phyloP scores from a whole-genome alignment of 306 rosid genomes.

The Acacia crassicarpa region DNA sequence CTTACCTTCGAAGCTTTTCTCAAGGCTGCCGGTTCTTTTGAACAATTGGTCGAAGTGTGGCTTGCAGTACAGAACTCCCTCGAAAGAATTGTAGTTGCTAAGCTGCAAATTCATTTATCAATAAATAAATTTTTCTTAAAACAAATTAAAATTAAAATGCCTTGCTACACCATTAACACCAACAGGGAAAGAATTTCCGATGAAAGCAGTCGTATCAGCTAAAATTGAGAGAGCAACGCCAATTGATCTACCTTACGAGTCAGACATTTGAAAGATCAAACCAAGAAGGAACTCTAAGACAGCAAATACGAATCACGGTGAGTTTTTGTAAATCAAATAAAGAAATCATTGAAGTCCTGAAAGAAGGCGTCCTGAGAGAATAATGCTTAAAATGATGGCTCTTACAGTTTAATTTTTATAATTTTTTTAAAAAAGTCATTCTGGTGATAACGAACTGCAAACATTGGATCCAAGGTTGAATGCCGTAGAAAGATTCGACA shows the following conservation, averaged over 20 bases:
- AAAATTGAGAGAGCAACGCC: not conserved
- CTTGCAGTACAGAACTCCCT: conserved; percentile 94
- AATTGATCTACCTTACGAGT: not conserved
- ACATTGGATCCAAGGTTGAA: not conserved
- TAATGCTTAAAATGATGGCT: too few species aligned
- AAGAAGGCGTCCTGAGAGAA: not conserved
- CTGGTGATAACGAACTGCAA: not conserved
- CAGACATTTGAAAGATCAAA: not conserved
- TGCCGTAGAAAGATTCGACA: not conserved
- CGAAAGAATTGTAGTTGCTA: conserved; percentile 97
- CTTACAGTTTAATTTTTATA: too few species aligned
- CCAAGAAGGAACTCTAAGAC: not conserved
- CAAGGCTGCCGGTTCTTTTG: conserved; percentile 98
- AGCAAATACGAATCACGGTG: not conserved
- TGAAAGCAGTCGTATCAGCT: not conserved
- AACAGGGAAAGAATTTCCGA: not conserved
- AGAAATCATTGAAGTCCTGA: not conserved
- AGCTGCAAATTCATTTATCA: conserved; percentile 61
- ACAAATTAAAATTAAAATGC: not conserved
- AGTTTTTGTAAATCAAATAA: not conserved
- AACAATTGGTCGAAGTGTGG: conserved; percentile 95
- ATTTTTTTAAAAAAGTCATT: not conserved
- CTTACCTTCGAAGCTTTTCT: conserved; percentile 95
- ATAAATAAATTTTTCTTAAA: conserved; percentile 24
- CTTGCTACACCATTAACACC: not conserved